Evolutionary conservation across 768 basidiomycete genomes (phyloP), one percentile per base, ranked within the genome.

Genomic region (Exidia glandulosa): DNA sequence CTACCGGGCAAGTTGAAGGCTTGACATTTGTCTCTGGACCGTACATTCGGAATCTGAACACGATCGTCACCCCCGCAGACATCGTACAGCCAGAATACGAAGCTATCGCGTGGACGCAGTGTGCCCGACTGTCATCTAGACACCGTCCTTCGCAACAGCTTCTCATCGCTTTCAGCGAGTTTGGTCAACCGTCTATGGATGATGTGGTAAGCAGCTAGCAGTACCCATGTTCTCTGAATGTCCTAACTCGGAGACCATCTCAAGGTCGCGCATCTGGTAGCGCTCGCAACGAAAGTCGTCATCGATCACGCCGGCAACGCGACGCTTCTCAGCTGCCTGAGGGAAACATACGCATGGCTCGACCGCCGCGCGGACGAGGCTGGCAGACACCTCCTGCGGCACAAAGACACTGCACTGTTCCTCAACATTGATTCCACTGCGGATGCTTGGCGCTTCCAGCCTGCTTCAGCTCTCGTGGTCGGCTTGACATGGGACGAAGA

Each of bases 81-180:
- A 61, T 79, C 2, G 70, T 80, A 10, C 72, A 70, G 33, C 54
- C 66, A 19, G 69, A 76, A 34, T 73, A 69, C 56, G 73, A 76
- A 63, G 59, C 73, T 0, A 69, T 82, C 12, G 75, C 75, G 6
- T 82, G 81, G 81, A 78, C 77, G 3, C 80, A 82, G 58, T 67
- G 78, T n/a, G 78, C 71, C 2, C 58, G 68, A 16, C 73, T 75
- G 32, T 37, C 59, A 2, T 55, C 59, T 3, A 16, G 32, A 19
- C 32, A 16, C 14, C 63, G 67, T 25, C 77, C 76, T 4, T 57
- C 66, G 23, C 67, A 66, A 36, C 64, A 70, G 34, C 56, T 79
- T 7, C 59, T 72, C 12, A 59, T 72, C 3, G 74, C 71, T 2
- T 69, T 78, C 66, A 67, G 70, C 7, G 61, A 54, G 3, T 66